phyloP scores from a whole-genome alignment of 2,329 filamentous ascomycete species.

The Onygenales sp. region DNA sequence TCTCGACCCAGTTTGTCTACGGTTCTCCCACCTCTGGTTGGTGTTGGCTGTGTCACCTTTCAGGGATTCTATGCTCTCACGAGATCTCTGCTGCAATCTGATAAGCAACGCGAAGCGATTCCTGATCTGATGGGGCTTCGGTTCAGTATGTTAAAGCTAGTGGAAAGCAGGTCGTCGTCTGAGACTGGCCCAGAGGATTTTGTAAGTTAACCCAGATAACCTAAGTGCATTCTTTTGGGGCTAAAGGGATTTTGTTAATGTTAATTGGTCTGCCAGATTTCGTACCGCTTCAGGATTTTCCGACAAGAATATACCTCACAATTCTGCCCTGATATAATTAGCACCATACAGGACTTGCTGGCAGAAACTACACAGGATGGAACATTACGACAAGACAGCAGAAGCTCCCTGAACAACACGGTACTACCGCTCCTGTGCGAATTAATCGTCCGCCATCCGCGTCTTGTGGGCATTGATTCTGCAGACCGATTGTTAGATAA shows the following conservation, averaged over 20 bases:
- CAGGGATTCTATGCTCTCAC: conserved; percentile 29
- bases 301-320: conserved; percentile 30
- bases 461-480: conserved; percentile 18
- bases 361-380: conserved; percentile 4
- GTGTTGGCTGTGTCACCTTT: conserved; percentile 36
- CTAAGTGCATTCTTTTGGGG: neutral
- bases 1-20: conserved; percentile 22
- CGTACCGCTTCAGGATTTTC: conserved; percentile 31
- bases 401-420: conserved; percentile 13
- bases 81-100: conserved; percentile 21
- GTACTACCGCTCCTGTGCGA: conserved; percentile 23
- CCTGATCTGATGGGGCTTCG: conserved; percentile 19
- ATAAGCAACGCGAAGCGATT: conserved; percentile 14
- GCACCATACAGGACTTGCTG: conserved; percentile 24
- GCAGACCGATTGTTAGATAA: conserved; percentile 21
- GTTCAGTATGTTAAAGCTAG: conserved; percentile 24
- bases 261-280: conserved; percentile 15
- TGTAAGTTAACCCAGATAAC: conserved; percentile 15
- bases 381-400: neutral
- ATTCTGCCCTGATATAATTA: conserved; percentile 23
- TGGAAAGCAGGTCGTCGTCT: conserved; percentile 13
- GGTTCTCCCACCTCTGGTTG: conserved; percentile 32
- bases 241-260: neutral
- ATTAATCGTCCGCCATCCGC: conserved; percentile 25
- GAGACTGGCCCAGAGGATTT: conserved; percentile 19